Base-by-base conservation (phyloP, 345 rosid genomes). In the Abelmoschus esculentus region DNA sequence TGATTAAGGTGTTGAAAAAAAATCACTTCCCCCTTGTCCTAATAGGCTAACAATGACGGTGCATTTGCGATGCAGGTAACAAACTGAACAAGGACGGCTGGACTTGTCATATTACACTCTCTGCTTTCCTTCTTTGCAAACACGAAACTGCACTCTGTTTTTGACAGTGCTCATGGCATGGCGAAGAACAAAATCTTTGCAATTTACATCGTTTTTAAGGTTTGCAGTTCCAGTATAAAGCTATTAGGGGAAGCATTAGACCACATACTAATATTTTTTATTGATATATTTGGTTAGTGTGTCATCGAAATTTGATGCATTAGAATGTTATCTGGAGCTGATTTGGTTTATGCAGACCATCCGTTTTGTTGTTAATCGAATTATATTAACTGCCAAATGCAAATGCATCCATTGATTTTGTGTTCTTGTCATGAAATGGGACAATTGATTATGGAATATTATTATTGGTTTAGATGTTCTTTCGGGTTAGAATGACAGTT, bases 31-130 rank as follows among this genome's bases (percentile, higher is more conserved):
- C 34, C 68, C 22, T 6, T 10, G 29, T 44, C 53, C 22, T 64
- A 44, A 22, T 64, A 22, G 10, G 34, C 58, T 54, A 54, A 54
- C 28, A 54, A 54, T 18, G 28, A 34, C 36, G 36, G 36, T 34
- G 4, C 58, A 54, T 19, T 63, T 63, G 32, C 2, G 67, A 44
- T 65, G 69, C 69, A 65, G 69, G 69, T 15, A 13, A n/a, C 12
- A 26, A 12, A 13, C 38, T 5, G 13, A 46, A 44, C 3, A 7
- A 13, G 14, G 3, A 40, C 7, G 19, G 36, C 5, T 12, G 31
- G 19, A 65, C 54, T 42, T 13, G 28, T 44, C 12, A 26, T 17
- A 3, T 46, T 65, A 36, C 36, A 15, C 68, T 19, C 36, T 17
- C 50, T 38, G 55, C 47, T 64, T 12, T 22, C 11, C 26, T 8